These are phyloP conservation scores for Pochonia chlamydosporia DNA, from an alignment of 2,329 filamentous ascomycete genomes.

Conservation along the genomic window DNA sequence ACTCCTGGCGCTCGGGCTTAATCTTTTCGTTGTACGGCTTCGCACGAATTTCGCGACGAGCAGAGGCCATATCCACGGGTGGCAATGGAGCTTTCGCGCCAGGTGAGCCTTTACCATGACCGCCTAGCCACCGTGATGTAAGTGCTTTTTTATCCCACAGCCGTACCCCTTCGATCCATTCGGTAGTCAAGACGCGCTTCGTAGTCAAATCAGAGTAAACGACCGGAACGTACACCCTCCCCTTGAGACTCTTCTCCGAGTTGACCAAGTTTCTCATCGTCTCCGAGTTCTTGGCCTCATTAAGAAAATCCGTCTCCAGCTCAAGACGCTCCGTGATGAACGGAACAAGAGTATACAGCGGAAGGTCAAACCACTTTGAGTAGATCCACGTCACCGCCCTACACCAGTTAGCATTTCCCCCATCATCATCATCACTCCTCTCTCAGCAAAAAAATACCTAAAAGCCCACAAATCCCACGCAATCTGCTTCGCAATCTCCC, in stretches of 20 bases:
- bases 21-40: slow-evolving; percentile 53
- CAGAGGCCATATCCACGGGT: slow-evolving; percentile 39
- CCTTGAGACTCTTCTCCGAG: slow-evolving; percentile 67
- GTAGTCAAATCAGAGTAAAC: slow-evolving; percentile 80
- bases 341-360: slow-evolving; percentile 82
- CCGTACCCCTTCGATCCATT: slow-evolving; percentile 94
- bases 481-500: slow-evolving; percentile 85
- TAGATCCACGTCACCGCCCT: slow-evolving; percentile 78
- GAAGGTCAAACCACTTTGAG: slow-evolving; percentile 85
- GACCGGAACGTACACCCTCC: slow-evolving; percentile 80
- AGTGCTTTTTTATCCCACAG: slow-evolving; percentile 89
- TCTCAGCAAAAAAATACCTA: slow-evolving; percentile 49
- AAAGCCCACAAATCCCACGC: slow-evolving; percentile 96
- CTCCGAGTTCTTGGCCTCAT: slow-evolving; percentile 84
- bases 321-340: slow-evolving; percentile 89
- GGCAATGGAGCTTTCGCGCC: slow-evolving; percentile 64
- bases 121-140: slow-evolving; percentile 71
- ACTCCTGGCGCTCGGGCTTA: slow-evolving; percentile 75
- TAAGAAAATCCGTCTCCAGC: slow-evolving; percentile 90
- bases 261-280: slow-evolving; percentile 74
- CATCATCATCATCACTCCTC: not conserved
- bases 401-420: not conserved
- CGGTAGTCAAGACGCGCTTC: slow-evolving; percentile 81
- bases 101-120: slow-evolving; percentile 68
- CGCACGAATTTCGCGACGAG: slow-evolving; percentile 40